Conservation (phyloP, 202 grass and related monocot species). For the Carex sylvatica region DNA sequence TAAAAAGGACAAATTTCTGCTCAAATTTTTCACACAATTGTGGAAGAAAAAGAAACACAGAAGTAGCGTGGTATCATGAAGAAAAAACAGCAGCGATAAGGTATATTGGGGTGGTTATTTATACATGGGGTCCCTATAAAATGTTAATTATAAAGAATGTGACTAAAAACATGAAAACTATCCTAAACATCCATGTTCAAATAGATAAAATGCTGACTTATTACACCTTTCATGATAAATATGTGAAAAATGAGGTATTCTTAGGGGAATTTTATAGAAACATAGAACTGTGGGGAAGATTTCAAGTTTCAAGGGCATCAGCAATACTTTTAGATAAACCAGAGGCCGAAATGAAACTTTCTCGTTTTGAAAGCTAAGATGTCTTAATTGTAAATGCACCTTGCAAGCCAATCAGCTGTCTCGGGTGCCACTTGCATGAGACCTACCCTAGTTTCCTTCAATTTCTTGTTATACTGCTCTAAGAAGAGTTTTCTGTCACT, state of each 20-base stretch:
- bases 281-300: not conserved
- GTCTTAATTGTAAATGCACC: conserved; percentile 37
- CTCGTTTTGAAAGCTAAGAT: conserved; percentile 12
- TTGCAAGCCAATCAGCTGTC: conserved; percentile 81
- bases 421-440: conserved; percentile 83
- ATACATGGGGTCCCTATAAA: not conserved
- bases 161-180: not conserved
- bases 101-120: not conserved
- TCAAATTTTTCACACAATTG: not conserved
- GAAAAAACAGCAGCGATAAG: not conserved
- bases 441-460: conserved; percentile 69
- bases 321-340: not conserved
- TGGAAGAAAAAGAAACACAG: not conserved
- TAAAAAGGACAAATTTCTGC: not conserved
- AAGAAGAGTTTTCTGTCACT: conserved; percentile 72
- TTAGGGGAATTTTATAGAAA: not conserved
- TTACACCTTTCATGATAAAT: not conserved
- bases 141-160: no score
- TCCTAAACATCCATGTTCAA: not conserved
- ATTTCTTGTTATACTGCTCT: conserved; percentile 67
- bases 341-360: not conserved
- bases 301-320: not conserved
- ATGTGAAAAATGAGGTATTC: not conserved
- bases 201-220: not conserved
- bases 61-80: not conserved